phyloP scores from a whole-genome alignment of 495 filamentous ascomycete species.

The Xylaria longipes region DNA sequence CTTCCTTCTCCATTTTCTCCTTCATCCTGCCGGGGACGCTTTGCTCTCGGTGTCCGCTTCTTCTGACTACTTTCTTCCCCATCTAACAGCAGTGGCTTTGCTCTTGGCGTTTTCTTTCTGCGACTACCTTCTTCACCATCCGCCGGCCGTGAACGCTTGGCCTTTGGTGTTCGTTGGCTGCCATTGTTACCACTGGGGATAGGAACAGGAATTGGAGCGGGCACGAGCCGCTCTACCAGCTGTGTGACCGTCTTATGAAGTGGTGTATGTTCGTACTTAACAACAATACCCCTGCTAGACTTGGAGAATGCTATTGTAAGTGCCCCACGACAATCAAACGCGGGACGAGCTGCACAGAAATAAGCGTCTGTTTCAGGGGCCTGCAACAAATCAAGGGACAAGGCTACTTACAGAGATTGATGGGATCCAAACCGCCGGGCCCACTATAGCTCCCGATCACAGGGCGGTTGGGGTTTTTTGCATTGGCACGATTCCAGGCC shows the following conservation, averaged over 20 bases:
- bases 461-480: conserved; percentile 43
- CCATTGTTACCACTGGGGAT: conserved; percentile 6
- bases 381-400: background rate
- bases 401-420: conserved; percentile 43
- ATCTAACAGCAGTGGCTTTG: conserved; percentile 26
- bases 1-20: conserved; percentile 36
- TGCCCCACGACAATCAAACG: conserved; percentile 57
- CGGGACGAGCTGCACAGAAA: conserved; percentile 48
- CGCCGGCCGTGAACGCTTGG: conserved; percentile 33
- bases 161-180: conserved; percentile 30
- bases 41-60: conserved; percentile 34
- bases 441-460: conserved; percentile 51
- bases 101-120: conserved; percentile 38
- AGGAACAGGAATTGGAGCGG: conserved; percentile 34
- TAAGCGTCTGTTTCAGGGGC: conserved; percentile 27
- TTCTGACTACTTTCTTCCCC: conserved; percentile 25
- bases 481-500: conserved; percentile 51
- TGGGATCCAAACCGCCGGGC: conserved; percentile 46
- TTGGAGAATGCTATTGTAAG: conserved; percentile 52
- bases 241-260: conserved; percentile 54
- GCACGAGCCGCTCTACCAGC: conserved; percentile 47
- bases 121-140: conserved; percentile 35
- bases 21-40: conserved; percentile 32
- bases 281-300: conserved; percentile 44
- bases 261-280: conserved; percentile 56